Evolutionary conservation across 1,284 basidiomycete species (phyloP), one percentile per base, ranked within the genome.

Genomic region (Hymenochaete sp.): DNA sequence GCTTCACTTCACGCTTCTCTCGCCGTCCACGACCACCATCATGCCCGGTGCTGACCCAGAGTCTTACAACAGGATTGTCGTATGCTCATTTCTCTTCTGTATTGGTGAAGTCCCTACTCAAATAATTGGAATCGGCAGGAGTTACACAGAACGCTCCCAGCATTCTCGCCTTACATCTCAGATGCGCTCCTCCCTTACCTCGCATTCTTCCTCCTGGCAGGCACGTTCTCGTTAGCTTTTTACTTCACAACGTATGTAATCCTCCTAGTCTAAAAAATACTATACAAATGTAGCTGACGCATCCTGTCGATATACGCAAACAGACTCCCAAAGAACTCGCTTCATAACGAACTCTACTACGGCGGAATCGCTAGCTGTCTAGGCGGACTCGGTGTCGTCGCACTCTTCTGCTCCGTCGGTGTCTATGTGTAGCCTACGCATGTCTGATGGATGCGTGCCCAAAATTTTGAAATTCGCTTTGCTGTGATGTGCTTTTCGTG

Each of bases 371-470:
- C 88, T 18, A 90, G 87, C 59, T 54, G 77, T 32, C 76, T 93
- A 27, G 85, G 81, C 28, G 89, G 90, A 13, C 83, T 88, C 54
- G 90, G 90, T 48, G 75, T 89, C 51, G 86, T 93, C 38, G 82
- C 88, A 35, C 73, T 93, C 48, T 93, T 92, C 65, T 90, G 86
- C 68, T 79, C 77, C 28, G 82, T 75, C 46, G 90, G 90, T 45
- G 90, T 93, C 50, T 83, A 91, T 68, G 80, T 92, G 57, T 93
- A 79, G 62, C 40, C 24, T n/a, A n/a, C n/a, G n/a, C n/a, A n/a
- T n/a, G n/a, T n/a, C n/a, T n/a, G n/a, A n/a, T n/a, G n/a, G n/a
- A n/a, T 27, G 21, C 16, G 21, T 11, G 19, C 14, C 16, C 19
- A 13, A 40, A 3, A 24, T 3, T 24, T 24, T 3, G 25, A 11